Evolutionary conservation across 2,329 filamentous ascomycete species (phyloP).

Genomic region (Huntiella savannae): DNA sequence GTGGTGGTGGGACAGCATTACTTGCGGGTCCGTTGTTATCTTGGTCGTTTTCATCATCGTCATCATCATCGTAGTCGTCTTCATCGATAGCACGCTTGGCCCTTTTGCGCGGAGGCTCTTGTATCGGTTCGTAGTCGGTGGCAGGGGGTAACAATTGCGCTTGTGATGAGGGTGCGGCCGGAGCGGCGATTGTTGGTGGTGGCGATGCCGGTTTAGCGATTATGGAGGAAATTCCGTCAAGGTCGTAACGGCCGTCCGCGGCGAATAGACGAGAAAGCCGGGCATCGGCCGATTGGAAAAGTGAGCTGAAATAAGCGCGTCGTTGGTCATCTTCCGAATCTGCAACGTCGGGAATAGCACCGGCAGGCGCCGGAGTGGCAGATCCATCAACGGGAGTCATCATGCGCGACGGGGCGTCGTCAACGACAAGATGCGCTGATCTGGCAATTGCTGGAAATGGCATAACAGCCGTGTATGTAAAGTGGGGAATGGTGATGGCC

Average conservation of each 20-base stretch:
- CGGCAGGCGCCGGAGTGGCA: conserved; percentile 10
- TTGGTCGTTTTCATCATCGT: conserved; percentile 49
- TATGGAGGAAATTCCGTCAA: conserved; percentile 33
- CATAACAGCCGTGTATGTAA: conserved; percentile 1
- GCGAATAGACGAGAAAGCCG: conserved; percentile 60
- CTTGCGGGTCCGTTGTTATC: conserved; percentile 34
- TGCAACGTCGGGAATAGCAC: conserved; percentile 4
- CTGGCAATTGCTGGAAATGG: conserved; percentile 4
- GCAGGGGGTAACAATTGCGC: conserved; percentile 27
- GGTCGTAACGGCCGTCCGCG: conserved; percentile 34
- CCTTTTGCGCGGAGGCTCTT: conserved; percentile 51
- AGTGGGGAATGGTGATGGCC: background rate
- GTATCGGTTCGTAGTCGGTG: conserved; percentile 38
- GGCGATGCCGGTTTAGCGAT: conserved; percentile 29
- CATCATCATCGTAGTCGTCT: conserved; percentile 72
- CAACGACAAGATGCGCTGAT: conserved; percentile 16
- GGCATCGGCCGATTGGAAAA: conserved; percentile 60
- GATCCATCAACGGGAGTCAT: conserved; percentile 32
- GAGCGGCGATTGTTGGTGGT: conserved; percentile 55
- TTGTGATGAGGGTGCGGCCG: conserved; percentile 40
- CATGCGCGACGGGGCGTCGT: conserved; percentile 37
- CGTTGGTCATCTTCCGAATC: conserved; percentile 43
- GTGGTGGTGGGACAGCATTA: background rate
- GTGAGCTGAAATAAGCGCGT: conserved; percentile 54
- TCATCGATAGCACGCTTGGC: conserved; percentile 62